These are phyloP conservation scores for Orbilia oligospora DNA, from an alignment of 2,329 filamentous ascomycete species.

Conservation along the genomic window DNA sequence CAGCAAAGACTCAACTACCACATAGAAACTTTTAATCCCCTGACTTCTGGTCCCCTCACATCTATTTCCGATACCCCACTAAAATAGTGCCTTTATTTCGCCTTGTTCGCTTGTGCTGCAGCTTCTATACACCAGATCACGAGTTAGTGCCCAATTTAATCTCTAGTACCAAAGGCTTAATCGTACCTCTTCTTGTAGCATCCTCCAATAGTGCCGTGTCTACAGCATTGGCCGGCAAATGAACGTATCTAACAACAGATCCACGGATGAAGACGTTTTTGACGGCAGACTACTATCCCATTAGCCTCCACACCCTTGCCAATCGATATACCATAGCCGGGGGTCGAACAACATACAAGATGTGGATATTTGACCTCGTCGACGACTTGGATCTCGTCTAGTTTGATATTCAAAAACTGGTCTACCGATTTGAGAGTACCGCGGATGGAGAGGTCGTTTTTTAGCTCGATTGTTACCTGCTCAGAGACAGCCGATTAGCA, in stretches of 20 bases:
- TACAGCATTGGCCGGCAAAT: constrained; percentile 84
- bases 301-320: neutral
- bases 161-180: neutral
- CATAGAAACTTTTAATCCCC: neutral
- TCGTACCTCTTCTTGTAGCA: constrained; percentile 84
- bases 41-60: too few species aligned
- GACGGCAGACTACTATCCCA: constrained; percentile 75
- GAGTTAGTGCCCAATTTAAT: constrained; percentile 23
- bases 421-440: constrained; percentile 97
- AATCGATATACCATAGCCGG: constrained; percentile 5
- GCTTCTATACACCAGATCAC: constrained; percentile 47
- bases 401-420: constrained; percentile 99
- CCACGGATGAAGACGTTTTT: constrained; percentile 97
- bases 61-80: neutral
- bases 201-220: constrained; percentile 91
- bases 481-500: constrained; percentile 64
- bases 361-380: constrained; percentile 97
- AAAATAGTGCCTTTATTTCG: constrained; percentile 36
- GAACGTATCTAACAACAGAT: constrained; percentile 92
- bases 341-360: constrained; percentile 73
- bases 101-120: constrained; percentile 59
- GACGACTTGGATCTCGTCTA: constrained; percentile 92
- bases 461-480: constrained; percentile 96
- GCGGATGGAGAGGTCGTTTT: constrained; percentile 98
- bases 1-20: neutral